phyloP scores from a whole-genome alignment of 225 moss, liverwort and hornwort genomes.

The Climacium dendroides region DNA sequence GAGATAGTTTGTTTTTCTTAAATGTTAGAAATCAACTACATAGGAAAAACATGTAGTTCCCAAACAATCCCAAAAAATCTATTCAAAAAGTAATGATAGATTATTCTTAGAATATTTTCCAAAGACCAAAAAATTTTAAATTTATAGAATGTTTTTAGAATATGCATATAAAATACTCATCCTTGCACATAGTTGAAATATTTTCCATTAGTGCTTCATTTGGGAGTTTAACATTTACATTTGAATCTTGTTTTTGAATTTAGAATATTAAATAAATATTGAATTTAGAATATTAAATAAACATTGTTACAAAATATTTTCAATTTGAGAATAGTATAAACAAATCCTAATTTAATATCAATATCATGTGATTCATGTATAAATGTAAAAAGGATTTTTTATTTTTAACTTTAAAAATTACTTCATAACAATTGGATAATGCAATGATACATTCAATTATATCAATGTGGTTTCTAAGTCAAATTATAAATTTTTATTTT shows the following conservation, averaged over 20 bases:
- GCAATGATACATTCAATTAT: too few relatives aligned
- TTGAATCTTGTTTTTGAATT: background rate
- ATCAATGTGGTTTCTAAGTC: background rate
- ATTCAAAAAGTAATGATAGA: background rate
- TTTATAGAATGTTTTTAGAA: accelerated
- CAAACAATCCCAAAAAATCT: accelerated
- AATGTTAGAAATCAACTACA: accelerated
- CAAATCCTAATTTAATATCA: background rate
- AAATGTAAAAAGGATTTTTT: too few relatives aligned
- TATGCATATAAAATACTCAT: background rate
- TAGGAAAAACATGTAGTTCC: accelerated
- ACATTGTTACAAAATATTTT: too few relatives aligned
- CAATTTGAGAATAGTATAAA: background rate
- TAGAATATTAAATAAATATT: too few relatives aligned
- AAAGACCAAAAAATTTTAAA: background rate
- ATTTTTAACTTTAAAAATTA: background rate
- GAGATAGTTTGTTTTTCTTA: accelerated
- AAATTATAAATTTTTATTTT: background rate
- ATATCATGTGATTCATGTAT: background rate
- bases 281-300: too few relatives aligned
- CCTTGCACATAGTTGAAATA: accelerated
- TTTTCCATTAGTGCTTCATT: accelerated
- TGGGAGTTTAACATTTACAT: accelerated
- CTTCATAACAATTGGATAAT: background rate
- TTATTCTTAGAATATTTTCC: background rate